Evolutionary conservation across 306 rosid species (phyloP).

Genomic region (Begonia loranthoides): DNA sequence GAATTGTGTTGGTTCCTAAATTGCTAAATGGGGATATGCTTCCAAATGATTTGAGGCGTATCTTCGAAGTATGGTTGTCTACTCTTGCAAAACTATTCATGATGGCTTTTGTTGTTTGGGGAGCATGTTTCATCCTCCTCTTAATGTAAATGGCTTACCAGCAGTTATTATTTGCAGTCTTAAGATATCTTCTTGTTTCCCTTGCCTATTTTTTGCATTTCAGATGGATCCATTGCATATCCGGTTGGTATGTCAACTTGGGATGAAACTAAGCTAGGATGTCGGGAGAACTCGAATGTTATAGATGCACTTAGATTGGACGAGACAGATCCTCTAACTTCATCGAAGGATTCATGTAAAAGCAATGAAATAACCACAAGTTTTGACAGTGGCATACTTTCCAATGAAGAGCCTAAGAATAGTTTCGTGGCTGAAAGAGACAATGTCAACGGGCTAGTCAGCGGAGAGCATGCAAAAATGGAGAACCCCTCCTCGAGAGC

Average conservation of each 20-base stretch:
- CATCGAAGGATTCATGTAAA: constrained; percentile 18
- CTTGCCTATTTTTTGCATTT: constrained; percentile 9
- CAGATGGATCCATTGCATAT: constrained; percentile 33
- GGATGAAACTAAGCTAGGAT: constrained; percentile 34
- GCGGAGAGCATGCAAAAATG: constrained; percentile 18
- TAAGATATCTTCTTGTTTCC: background rate
- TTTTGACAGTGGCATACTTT: constrained; percentile 17
- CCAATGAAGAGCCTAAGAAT: constrained; percentile 17
- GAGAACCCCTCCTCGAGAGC: background rate
- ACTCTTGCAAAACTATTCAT: too few species aligned
- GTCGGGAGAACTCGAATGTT: constrained; percentile 16
- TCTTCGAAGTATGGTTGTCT: too few species aligned
- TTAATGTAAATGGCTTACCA: background rate
- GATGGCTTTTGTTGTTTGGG: too few species aligned
- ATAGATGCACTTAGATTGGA: constrained; percentile 7
- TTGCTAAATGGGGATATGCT: too few species aligned
- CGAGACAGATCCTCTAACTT: constrained; percentile 13
- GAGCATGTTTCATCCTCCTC: background rate
- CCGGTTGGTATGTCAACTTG: constrained; percentile 35
- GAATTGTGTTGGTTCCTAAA: too few species aligned
- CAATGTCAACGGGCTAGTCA: constrained; percentile 6
- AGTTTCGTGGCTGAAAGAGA: constrained; percentile 10
- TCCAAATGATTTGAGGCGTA: too few species aligned
- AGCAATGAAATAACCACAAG: constrained; percentile 17
- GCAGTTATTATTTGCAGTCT: background rate